A percentile compares a stretch with the other conserved stretches of the same genome.
These are phyloP conservation scores for Fusarium xylarioides DNA, from an alignment of 2,329 filamentous ascomycete genomes.

Conservation along the genomic window DNA sequence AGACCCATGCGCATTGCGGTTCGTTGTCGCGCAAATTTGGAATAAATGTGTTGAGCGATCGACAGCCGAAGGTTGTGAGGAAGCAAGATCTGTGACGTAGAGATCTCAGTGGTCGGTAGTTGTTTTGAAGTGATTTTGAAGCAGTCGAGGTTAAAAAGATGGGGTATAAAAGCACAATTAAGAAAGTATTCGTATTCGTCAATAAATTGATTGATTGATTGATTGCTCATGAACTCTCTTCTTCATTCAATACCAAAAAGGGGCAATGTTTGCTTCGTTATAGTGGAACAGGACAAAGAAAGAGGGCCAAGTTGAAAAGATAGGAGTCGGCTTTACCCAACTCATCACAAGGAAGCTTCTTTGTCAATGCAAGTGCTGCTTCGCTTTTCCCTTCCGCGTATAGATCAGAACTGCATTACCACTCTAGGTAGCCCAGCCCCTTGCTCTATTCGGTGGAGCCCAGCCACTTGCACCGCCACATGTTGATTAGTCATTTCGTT, in stretches of 20 bases:
- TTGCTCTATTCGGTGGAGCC: not conserved
- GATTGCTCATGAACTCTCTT: slow-evolving; percentile 22
- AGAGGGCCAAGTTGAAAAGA: slow-evolving; percentile 21
- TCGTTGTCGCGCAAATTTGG: not conserved
- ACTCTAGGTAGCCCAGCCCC: slow-evolving; percentile 1
- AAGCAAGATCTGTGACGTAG: slow-evolving; percentile 27
- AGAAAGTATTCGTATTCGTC: slow-evolving; percentile 22
- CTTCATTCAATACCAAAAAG: slow-evolving; percentile 35
- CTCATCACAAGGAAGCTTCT: slow-evolving; percentile 25
- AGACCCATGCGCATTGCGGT: slow-evolving; percentile 42
- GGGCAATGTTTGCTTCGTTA: slow-evolving; percentile 15
- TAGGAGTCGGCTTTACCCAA: slow-evolving; percentile 32
- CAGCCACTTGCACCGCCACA: slow-evolving; percentile 22
- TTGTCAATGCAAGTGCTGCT: slow-evolving; percentile 21
- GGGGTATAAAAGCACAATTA: slow-evolving; percentile 16
- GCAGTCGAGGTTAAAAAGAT: slow-evolving; percentile 26
- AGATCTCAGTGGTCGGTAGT: not conserved
- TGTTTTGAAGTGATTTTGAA: slow-evolving; percentile 12
- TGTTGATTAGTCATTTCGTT: slow-evolving; percentile 7
- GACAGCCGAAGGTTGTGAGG: slow-evolving; percentile 5
- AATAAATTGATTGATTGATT: slow-evolving; percentile 3
- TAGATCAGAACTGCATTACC: slow-evolving; percentile 1
- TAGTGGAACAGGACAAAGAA: slow-evolving; percentile 28
- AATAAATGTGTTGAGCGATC: not conserved
- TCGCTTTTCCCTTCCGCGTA: slow-evolving; percentile 27